phyloP scores from a whole-genome alignment of 2,329 filamentous ascomycete genomes.

The Cladophialophora immunda region DNA sequence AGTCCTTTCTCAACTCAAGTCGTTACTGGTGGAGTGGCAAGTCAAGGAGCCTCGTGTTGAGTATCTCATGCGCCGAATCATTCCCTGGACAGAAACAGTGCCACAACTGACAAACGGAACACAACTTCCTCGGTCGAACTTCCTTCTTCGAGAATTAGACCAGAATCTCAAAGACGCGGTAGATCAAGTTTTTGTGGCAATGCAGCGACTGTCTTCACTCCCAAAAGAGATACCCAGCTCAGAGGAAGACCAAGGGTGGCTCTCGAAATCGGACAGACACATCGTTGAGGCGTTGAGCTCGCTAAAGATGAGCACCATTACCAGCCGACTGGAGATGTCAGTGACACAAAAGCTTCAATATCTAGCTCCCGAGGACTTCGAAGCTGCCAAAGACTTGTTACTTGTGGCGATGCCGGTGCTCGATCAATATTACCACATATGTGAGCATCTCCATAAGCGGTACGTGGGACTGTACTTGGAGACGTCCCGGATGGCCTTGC shows the following conservation, averaged over 20 bases:
- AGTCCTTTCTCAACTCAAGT: slow-evolving; percentile 32
- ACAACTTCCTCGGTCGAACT: slow-evolving; percentile 31
- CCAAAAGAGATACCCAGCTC: slow-evolving; percentile 65
- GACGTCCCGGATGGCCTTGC: slow-evolving; percentile 76
- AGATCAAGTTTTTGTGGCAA: slow-evolving; percentile 78
- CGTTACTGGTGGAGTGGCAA: slow-evolving; percentile 56
- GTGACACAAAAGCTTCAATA: slow-evolving; percentile 57
- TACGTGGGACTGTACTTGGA: slow-evolving; percentile 73
- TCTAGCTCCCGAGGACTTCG: slow-evolving; percentile 55
- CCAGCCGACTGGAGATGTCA: slow-evolving; percentile 50
- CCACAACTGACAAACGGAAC: slow-evolving; percentile 28
- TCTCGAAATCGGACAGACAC: slow-evolving; percentile 64
- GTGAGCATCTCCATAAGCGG: slow-evolving; percentile 65
- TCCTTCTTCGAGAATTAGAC: slow-evolving; percentile 60
- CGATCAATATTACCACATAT: slow-evolving; percentile 73
- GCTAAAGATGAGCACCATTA: slow-evolving; percentile 68
- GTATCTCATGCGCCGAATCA: slow-evolving; percentile 72
- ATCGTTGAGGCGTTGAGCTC: slow-evolving; percentile 64
- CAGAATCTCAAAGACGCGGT: slow-evolving; percentile 69
- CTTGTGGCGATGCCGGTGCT: slow-evolving; percentile 74
- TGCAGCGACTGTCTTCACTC: slow-evolving; percentile 74
- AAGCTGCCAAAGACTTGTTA: slow-evolving; percentile 61
- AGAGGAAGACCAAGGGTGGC: slow-evolving; percentile 69
- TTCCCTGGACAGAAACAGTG: slow-evolving; percentile 66
- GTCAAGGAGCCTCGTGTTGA: slow-evolving; percentile 64